Base-by-base conservation (phyloP, 2,329 filamentous ascomycete genomes). In the Tolypocladium cylindrosporum region DNA sequence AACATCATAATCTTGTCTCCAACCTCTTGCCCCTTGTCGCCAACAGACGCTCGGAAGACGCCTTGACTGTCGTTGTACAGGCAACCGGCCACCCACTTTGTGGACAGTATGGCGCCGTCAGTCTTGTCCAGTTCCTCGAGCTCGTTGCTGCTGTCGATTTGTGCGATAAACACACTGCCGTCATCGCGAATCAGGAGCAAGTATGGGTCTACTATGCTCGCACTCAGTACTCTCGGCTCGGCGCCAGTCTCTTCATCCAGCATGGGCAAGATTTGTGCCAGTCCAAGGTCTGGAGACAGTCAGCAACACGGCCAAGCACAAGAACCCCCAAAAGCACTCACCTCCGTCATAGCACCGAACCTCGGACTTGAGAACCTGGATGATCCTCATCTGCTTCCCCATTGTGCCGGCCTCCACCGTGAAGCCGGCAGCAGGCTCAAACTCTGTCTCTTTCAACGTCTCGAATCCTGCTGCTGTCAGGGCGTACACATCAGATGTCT, bases 251-350 rank as follows among this genome's bases (percentile, higher is more conserved):
- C 90, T 66, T 96, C 94, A 65, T 97, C 94, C 61, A 90, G 83
- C 82, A 97, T 91, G 1, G 92, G 91, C 55, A 97, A 81, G 57
- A 99, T 97, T 67, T 97, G 93, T 52, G 87, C 87, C 56, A 99
- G 80, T 13, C 88, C 90, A 59, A 99, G 82, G 71, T 96, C 90
- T 91, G 66, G 1, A n/a, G 9, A 0, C 19, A 10, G 59, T 71
- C 36, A 70, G 65, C 45, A 10, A 37, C 14, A 10, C 37, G 37
- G 2, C 2, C 41, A 37, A 41, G 5, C 21, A 40, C 43, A 41
- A 41, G 57, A 53, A 51, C 16, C 9, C 14, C 13, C 13, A 10
- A 7, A 10, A 3, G 31, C 48, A 2, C 86, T 80, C 72, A 93
- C 90, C 87, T 72, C 87, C 87, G 70, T 97, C 92, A 66, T 97